Base-by-base conservation (phyloP, 2,329 filamentous ascomycete genomes). In the Clarireedia monteithiana region DNA sequence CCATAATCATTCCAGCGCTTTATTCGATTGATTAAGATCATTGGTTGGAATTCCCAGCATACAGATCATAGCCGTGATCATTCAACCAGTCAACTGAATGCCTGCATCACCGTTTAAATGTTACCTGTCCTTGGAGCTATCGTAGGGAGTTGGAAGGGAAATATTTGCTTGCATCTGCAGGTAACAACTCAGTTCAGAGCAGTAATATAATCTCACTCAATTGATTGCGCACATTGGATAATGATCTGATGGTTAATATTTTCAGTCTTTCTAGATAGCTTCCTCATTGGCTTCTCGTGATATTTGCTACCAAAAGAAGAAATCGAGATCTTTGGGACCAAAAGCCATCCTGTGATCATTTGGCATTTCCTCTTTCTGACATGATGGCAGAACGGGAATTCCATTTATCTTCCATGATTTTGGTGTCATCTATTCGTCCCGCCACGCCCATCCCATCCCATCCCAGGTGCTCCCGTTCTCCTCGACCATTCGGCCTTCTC, bases 311-410 rank as follows among this genome's bases (percentile, higher is more conserved):
- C 12, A 42, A 20, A 27, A 26, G 17, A 23, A 49, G 34, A 15
- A 44, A 54, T 36, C 36, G 36, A 54, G 46, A 54, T 54, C 36
- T 30, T 27, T 55, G 53, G 53, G 38, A 50, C 27, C 24, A 2
- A 50, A 55, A 45, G 39, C 17, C 26, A 55, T 55, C 53, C 27
- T 55, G 46, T 55, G 53, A 55, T 50, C 53, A 50, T 17, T 9
- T 53, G 30, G 36, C 26, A 26, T 39, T 12, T 5, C 20, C 26
- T 23, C 30, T 17, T 47, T 24, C 20, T 53, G 20, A 24, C 23
- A 20, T 47, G 23, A 53, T 47, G 23, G 26, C 20, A 30, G 40
- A 17, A 44, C 30, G 30, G 30, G 30, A 34, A 34, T 34, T 34
- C 30, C 30, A 34, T 34, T 34, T 34, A 38, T 47, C 17, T 52